phyloP scores from a whole-genome alignment of 2,329 filamentous ascomycete species.

The Phyllosticta capitalensis region DNA sequence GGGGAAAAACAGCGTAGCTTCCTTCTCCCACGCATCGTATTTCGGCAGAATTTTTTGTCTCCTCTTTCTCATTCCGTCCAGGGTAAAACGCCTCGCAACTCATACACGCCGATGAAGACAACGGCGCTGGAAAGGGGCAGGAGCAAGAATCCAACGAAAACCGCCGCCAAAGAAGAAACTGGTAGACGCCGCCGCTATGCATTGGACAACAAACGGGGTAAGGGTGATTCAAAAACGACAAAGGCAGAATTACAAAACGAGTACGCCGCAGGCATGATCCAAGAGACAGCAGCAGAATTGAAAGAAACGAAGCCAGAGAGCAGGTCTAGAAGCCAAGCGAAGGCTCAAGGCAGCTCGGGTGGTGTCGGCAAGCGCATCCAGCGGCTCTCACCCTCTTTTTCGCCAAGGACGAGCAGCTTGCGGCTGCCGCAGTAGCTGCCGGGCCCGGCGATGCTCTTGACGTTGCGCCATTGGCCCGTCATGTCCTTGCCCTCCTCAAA shows the following conservation, averaged over 20 bases:
- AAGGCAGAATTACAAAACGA: background rate
- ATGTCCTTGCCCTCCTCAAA: conserved; percentile 20
- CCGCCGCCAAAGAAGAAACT: background rate
- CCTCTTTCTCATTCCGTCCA: background rate
- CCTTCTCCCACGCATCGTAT: background rate
- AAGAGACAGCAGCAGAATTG: background rate
- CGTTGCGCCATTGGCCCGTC: conserved; percentile 26
- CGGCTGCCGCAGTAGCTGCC: conserved; percentile 49
- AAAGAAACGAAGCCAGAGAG: background rate
- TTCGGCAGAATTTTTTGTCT: background rate
- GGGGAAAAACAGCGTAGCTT: background rate
- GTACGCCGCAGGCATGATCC: background rate
- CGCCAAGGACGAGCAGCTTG: conserved; percentile 42
- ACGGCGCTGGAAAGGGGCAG: background rate
- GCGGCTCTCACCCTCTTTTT: conserved; percentile 22
- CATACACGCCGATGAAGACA: background rate
- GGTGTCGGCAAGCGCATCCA: conserved; percentile 26
- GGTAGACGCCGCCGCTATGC: background rate
- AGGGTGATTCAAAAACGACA: background rate
- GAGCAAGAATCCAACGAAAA: background rate
- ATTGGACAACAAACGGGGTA: background rate
- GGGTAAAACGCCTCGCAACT: background rate
- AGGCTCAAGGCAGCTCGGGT: conserved; percentile 3
- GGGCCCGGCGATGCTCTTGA: conserved; percentile 45
- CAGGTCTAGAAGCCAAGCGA: background rate